Evolutionary conservation across 2,329 filamentous ascomycete genomes (phyloP), one percentile per base, ranked within the genome.

Genomic region (Leptographium radiaticola): DNA sequence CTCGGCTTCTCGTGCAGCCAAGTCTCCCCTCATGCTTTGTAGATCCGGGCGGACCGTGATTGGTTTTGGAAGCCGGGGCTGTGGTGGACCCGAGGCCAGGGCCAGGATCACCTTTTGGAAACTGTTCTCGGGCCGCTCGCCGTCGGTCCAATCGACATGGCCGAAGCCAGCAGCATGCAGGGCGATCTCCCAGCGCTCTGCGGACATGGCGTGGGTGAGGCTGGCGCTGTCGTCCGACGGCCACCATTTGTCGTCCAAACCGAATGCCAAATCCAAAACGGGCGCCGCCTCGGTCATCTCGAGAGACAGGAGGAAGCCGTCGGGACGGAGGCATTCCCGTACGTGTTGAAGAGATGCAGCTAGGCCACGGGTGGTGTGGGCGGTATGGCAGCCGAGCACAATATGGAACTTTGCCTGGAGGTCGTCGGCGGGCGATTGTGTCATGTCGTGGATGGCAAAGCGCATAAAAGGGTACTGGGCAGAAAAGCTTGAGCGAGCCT

Each of bases 231-330:
- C 67, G 5, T 65, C 60, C 30, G 66, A 68, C 34, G 65, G 55
- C 68, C 68, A 71, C 68, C 68, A 70, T 2, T 67, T 67, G 20
- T 69, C 64, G 4, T 70, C 57, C 1, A 68, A 54, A 0, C 68
- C 68, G 34, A 68, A 70, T 9, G 66, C 59, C 20, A 69, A 53
- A 38, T 71, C 67, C 7, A 67, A 58, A 59, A 59, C 69, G 42
- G 56, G 57, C 11, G 66, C 10, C 2, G 51, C 51, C 16, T 57
- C 25, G 0, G 66, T 69, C 61, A 68, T 62, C 57, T 71, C 69
- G 12, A 67, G 46, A 52, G 71, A 53, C 50, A 65, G 48, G 0
- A 70, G 57, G 31, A 67, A 58, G 5, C 69, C 69, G n/a, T 66
- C 64, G 0, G 64, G 62, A 0, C 61, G 60, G 6, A 72, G 56